Conservation (phyloP, 352 stramenopile genomes). For the Phytophthora constricta region DNA sequence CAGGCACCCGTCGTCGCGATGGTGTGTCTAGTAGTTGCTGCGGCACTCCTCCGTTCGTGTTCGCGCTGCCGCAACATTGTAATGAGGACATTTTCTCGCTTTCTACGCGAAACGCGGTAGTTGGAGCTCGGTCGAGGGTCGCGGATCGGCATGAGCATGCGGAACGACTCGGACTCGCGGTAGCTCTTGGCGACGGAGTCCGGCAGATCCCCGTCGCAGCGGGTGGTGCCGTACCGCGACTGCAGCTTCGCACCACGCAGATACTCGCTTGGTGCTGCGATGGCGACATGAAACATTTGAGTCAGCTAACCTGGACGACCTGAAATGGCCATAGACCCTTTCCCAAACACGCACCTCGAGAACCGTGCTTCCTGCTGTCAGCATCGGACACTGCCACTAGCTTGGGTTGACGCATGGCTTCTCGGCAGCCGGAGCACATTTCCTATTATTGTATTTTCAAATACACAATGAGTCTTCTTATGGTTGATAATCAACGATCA, state of each 20-base stretch:
- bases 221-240: slow-evolving; percentile 41
- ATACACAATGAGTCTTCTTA: too few species aligned
- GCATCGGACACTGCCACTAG: slow-evolving; percentile 44
- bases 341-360: slow-evolving; percentile 14
- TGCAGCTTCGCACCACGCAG: slow-evolving; percentile 36
- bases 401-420: slow-evolving; percentile 61
- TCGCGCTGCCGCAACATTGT: slow-evolving; percentile 62
- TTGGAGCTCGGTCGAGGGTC: slow-evolving; percentile 43
- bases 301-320: not conserved
- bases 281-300: not conserved
- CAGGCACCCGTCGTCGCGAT: not conserved
- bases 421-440: slow-evolving; percentile 60
- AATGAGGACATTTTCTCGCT: slow-evolving; percentile 59
- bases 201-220: slow-evolving; percentile 44
- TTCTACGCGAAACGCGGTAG: slow-evolving; percentile 49
- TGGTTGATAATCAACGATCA: not conserved
- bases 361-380: slow-evolving; percentile 28
- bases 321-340: not conserved
- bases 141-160: slow-evolving; percentile 67
- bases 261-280: slow-evolving; percentile 19
- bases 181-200: slow-evolving; percentile 39
- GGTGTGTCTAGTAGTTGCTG: not conserved
- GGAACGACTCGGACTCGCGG: slow-evolving; percentile 56
- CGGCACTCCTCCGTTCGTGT: slow-evolving; percentile 14
- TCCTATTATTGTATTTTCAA: slow-evolving; percentile 31